Evolutionary conservation across 2,329 filamentous ascomycete species (phyloP).

Genomic region (Aspergillus melleus): DNA sequence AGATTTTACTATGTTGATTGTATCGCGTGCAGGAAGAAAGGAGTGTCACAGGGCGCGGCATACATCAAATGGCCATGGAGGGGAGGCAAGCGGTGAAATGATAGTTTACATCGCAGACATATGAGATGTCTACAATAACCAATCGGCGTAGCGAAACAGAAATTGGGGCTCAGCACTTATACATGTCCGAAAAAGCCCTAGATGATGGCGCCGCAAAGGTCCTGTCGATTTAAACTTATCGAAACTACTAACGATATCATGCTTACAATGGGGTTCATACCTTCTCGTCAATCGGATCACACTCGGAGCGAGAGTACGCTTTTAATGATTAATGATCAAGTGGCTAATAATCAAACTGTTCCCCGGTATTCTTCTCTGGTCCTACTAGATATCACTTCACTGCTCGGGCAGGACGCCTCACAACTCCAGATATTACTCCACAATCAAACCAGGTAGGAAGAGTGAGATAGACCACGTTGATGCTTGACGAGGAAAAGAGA

Average conservation of each 20-base stretch:
- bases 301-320: slow-evolving; percentile 18
- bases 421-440: too few relatives aligned
- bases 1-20: too few relatives aligned
- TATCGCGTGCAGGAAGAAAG: too few relatives aligned
- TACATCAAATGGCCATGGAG: too few relatives aligned
- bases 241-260: slow-evolving; percentile 13
- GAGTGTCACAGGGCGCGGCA: too few relatives aligned
- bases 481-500: slow-evolving; percentile 21
- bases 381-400: slow-evolving; percentile 29
- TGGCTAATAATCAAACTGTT: background rate
- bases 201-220: slow-evolving; percentile 29
- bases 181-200: slow-evolving; percentile 15
- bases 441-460: slow-evolving; percentile 14
- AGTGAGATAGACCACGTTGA: slow-evolving; percentile 19
- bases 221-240: slow-evolving; percentile 18
- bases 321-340: slow-evolving; percentile 11
- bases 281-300: slow-evolving; percentile 20
- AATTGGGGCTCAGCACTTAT: too few relatives aligned
- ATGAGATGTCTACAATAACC: too few relatives aligned
- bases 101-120: too few relatives aligned
- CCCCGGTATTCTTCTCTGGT: slow-evolving; percentile 18
- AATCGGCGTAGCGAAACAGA: too few relatives aligned
- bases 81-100: too few relatives aligned
- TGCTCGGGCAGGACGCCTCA: slow-evolving; percentile 26
- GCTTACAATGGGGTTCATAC: slow-evolving; percentile 23